phyloP scores from a whole-genome alignment of 495 filamentous ascomycete species.

The Sordaria brevicollis region DNA sequence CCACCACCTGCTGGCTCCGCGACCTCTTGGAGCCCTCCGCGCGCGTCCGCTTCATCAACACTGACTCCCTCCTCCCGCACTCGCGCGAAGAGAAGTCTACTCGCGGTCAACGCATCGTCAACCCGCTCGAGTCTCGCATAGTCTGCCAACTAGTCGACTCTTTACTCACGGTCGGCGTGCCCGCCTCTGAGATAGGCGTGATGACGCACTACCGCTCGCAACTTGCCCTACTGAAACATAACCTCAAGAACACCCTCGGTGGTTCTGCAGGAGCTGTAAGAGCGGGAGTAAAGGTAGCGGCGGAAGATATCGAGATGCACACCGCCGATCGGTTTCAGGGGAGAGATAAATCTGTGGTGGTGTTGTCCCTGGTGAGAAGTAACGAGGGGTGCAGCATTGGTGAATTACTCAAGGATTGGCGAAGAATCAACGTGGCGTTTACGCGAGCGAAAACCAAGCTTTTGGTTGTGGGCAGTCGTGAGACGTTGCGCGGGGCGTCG shows the following conservation, averaged over 20 bases:
- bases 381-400: constrained; percentile 74
- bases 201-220: constrained; percentile 98
- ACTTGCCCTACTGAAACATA: constrained; percentile 45
- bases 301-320: constrained; percentile 69
- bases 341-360: constrained; percentile 82
- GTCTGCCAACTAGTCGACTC: constrained; percentile 68
- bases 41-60: constrained; percentile 81
- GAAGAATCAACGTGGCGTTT: constrained; percentile 89
- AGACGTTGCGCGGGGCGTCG: constrained; percentile 48
- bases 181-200: constrained; percentile 74
- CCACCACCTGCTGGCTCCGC: constrained; percentile 68
- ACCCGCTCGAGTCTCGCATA: constrained; percentile 66
- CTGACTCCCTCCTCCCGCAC: constrained; percentile 58
- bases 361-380: constrained; percentile 76
- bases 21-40: constrained; percentile 56
- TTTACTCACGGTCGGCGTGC: constrained; percentile 63
- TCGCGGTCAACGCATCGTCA: constrained; percentile 75
- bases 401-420: constrained; percentile 83
- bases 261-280: not conserved
- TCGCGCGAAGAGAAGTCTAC: constrained; percentile 50
- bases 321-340: constrained; percentile 96
- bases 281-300: not conserved
- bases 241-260: constrained; percentile 20
- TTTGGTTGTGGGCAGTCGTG: constrained; percentile 69
- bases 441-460: constrained; percentile 86